These are phyloP conservation scores for Penicillium tannophilum DNA, from an alignment of 495 filamentous ascomycete genomes.

Conservation along the genomic window DNA sequence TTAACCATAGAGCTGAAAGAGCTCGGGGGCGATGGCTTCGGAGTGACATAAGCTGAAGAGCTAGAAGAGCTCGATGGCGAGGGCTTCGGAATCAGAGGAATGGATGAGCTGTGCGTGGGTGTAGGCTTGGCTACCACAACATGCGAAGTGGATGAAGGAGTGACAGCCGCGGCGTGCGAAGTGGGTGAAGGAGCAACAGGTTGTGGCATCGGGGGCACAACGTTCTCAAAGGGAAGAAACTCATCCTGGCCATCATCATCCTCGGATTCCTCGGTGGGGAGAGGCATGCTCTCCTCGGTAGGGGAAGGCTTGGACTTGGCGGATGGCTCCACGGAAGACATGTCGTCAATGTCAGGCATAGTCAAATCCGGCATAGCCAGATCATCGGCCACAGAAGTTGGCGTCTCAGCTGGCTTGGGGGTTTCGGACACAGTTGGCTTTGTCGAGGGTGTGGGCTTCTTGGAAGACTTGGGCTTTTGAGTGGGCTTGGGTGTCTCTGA, in stretches of 20 bases:
- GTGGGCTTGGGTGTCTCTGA: background rate
- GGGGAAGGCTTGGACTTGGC: background rate
- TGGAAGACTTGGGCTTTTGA: background rate
- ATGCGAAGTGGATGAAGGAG: constrained; percentile 2
- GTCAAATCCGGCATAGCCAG: background rate
- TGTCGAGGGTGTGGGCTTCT: background rate
- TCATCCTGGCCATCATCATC: constrained; percentile 1
- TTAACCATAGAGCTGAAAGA: constrained; percentile 9
- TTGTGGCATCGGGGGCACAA: constrained; percentile 8
- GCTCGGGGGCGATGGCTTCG: background rate
- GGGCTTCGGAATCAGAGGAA: background rate
- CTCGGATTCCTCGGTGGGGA: background rate
- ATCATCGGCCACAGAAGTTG: background rate
- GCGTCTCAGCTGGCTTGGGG: background rate
- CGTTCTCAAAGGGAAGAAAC: background rate
- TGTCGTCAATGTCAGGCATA: background rate
- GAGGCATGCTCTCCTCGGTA: background rate
- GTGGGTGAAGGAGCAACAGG: constrained; percentile 8
- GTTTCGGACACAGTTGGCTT: background rate
- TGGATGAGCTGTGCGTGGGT: background rate
- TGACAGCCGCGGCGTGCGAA: constrained; percentile 1
- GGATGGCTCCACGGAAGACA: background rate
- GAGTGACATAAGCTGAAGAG: background rate
- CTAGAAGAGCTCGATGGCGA: background rate
- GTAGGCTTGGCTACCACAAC: background rate